Percentiles rank a stretch among this genome's conserved stretches.
These are phyloP conservation scores for Geranomyces michiganensis DNA, from an alignment of 192 early-diverging fungal genomes.

Conservation along the genomic window DNA sequence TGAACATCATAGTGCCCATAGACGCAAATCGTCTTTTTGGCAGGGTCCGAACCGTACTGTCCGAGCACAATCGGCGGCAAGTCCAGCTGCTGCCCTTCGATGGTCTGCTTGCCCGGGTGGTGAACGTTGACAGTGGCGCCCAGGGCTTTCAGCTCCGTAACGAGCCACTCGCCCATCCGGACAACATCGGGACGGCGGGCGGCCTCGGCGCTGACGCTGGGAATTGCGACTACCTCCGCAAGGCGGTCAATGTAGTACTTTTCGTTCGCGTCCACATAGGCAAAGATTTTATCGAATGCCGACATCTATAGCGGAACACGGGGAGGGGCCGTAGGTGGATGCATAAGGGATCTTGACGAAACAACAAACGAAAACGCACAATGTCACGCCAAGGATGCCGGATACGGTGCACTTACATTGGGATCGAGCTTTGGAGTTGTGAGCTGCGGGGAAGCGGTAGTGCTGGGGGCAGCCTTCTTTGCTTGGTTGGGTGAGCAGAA, in stretches of 20 bases:
- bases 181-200: constrained; percentile 77
- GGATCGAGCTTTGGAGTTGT: no score
- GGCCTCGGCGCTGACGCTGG: constrained; percentile 67
- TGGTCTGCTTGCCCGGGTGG: constrained; percentile 80
- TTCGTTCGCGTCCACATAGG: constrained; percentile 77
- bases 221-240: constrained; percentile 60
- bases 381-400: no score
- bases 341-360: no score
- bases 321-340: no score
- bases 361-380: no score
- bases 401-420: no score
- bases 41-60: constrained; percentile 84
- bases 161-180: constrained; percentile 88
- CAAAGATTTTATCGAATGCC: constrained; percentile 63
- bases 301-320: constrained; percentile 5
- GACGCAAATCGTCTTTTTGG: constrained; percentile 94
- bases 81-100: constrained; percentile 77
- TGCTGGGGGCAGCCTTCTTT: no score
- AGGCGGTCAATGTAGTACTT: constrained; percentile 80
- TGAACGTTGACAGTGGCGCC: constrained; percentile 68
- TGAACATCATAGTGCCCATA: constrained; percentile 99
- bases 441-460: no score
- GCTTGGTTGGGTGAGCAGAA: no score
- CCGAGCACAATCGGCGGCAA: constrained; percentile 93
- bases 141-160: constrained; percentile 70